Conservation (phyloP, 1,284 basidiomycete species). For the Spongiforma sp. region DNA sequence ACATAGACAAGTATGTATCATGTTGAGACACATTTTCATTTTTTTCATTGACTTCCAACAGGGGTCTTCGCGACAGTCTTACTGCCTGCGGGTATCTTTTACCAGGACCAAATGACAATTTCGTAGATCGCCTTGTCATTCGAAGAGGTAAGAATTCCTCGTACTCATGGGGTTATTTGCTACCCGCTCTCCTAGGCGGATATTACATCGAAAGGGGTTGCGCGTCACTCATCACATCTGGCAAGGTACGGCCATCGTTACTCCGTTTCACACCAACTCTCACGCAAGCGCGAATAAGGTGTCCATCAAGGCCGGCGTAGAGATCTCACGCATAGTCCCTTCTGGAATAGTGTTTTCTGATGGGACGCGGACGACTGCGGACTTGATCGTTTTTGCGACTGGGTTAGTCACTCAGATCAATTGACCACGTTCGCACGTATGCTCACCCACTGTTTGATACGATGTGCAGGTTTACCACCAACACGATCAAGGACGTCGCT, state of each 20-base stretch:
- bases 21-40: not conserved
- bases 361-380: constrained; percentile 28
- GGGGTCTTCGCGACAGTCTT: constrained; percentile 12
- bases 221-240: constrained; percentile 14
- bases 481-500: constrained; percentile 13
- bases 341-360: constrained; percentile 30
- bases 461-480: constrained; percentile 8
- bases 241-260: constrained; percentile 13
- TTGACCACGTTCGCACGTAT: not conserved
- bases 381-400: constrained; percentile 37
- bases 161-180: not conserved
- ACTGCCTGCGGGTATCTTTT: constrained; percentile 15
- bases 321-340: constrained; percentile 21
- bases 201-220: constrained; percentile 22
- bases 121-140: constrained; percentile 18
- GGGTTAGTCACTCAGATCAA: constrained; percentile 17
- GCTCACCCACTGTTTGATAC: not conserved
- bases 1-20: constrained; percentile 19
- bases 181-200: constrained; percentile 7
- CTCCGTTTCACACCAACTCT: not conserved
- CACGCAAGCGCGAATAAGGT: constrained; percentile 13
- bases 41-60: not conserved
- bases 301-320: constrained; percentile 17
- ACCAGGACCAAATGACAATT: constrained; percentile 11
- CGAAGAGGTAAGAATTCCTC: constrained; percentile 9